These are phyloP conservation scores for Casuarina equisetifolia DNA, from an alignment of 306 rosid species.

Conservation along the genomic window DNA sequence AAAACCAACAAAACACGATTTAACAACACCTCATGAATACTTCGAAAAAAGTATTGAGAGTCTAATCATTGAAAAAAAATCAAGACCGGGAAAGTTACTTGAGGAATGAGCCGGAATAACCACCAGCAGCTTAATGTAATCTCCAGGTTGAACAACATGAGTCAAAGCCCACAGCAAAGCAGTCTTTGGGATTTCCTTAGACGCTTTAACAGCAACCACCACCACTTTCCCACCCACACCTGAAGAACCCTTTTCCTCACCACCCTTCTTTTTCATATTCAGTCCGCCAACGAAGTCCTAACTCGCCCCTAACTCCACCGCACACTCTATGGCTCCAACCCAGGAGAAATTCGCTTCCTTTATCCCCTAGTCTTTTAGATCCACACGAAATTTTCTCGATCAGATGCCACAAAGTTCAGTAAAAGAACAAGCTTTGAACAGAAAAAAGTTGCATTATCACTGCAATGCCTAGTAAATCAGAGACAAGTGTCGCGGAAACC, in stretches of 20 bases:
- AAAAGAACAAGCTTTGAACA: constrained; percentile 31
- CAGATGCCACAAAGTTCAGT: constrained; percentile 25
- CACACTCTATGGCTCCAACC: constrained; percentile 29
- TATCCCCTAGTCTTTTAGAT: not conserved
- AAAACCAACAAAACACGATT: not conserved
- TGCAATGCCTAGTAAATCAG: constrained; percentile 34
- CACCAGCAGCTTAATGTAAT: constrained; percentile 79
- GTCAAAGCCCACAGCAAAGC: constrained; percentile 96
- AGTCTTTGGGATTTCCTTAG: constrained; percentile 67
- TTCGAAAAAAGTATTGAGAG: constrained; percentile 5
- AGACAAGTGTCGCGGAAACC: constrained; percentile 41
- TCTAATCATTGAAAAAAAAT: not conserved
- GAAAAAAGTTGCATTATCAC: constrained; percentile 39
- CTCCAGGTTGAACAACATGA: constrained; percentile 95
- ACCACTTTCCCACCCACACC: constrained; percentile 70
- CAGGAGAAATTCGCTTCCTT: constrained; percentile 20
- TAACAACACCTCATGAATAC: constrained; percentile 7
- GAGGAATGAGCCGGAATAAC: constrained; percentile 63
- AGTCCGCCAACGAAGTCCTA: constrained; percentile 17
- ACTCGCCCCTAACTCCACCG: constrained; percentile 15
- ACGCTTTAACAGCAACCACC: constrained; percentile 86
- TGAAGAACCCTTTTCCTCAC: constrained; percentile 39
- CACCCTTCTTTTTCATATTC: constrained; percentile 56
- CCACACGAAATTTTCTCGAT: constrained; percentile 36
- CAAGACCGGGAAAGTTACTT: constrained; percentile 39